A percentile compares a stretch with the other conserved stretches of the same genome.
phyloP scores from a whole-genome alignment of 371 early-diverging fungal species.

The Saksenaea vasiformis region DNA sequence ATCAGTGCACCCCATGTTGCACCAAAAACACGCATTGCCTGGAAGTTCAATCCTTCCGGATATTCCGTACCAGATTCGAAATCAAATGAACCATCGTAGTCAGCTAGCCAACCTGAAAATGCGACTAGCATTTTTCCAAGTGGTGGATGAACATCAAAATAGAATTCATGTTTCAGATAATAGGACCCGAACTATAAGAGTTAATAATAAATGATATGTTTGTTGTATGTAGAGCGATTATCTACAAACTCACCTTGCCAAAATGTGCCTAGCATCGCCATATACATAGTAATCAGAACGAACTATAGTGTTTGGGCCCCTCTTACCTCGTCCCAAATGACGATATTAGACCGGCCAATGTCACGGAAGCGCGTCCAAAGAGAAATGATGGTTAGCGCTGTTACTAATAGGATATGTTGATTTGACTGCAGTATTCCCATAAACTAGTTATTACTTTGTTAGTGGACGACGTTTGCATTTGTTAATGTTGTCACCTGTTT shows the following conservation, averaged over 20 bases:
- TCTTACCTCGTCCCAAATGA: conserved; percentile 76
- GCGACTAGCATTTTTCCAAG: conserved; percentile 99
- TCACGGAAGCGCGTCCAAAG: conserved; percentile 76
- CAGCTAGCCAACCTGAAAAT: conserved; percentile 84
- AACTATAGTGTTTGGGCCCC: background rate
- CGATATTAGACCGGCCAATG: conserved; percentile 72
- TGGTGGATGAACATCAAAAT: conserved; percentile 99
- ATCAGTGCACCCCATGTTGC: conserved; percentile 91
- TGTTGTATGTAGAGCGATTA: background rate
- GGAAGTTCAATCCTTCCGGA: conserved; percentile 85
- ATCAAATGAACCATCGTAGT: conserved; percentile 88
- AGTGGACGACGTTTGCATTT: background rate
- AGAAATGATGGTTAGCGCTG: conserved; percentile 55
- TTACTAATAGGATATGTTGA: conserved; percentile 37
- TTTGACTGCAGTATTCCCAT: background rate
- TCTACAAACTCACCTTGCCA: conserved; percentile 64
- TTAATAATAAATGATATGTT: background rate
- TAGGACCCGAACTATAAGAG: conserved; percentile 83
- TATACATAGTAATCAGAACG: too few relatives aligned
- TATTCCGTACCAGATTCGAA: conserved; percentile 90
- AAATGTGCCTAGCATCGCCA: conserved; percentile 77
- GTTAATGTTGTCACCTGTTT: background rate
- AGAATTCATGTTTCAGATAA: conserved; percentile 90
- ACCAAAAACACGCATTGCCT: conserved; percentile 89
- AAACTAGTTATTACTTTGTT: background rate